Conservation (phyloP, 2,329 filamentous ascomycete species). For the Fusarium decemcellulare region DNA sequence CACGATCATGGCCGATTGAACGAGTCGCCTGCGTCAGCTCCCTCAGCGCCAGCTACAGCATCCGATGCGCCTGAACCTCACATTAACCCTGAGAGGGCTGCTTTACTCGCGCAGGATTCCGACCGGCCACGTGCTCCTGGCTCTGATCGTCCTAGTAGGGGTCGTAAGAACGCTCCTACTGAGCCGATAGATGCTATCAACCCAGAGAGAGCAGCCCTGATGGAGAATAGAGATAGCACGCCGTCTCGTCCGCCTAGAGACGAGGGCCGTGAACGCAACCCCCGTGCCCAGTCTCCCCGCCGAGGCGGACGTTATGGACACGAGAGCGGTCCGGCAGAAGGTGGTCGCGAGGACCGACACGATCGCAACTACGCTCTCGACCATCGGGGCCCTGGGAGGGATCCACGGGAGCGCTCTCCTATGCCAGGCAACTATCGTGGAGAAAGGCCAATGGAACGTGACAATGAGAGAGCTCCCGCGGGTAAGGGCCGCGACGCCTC, state of each 20-base stretch:
- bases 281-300: slow-evolving; percentile 65
- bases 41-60: slow-evolving; percentile 45
- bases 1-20: slow-evolving; percentile 49
- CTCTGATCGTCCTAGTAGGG: slow-evolving; percentile 47
- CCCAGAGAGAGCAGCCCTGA: slow-evolving; percentile 62
- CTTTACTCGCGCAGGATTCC: slow-evolving; percentile 59
- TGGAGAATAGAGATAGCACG: slow-evolving; percentile 56
- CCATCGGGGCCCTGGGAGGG: slow-evolving; percentile 48
- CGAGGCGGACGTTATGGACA: slow-evolving; percentile 51
- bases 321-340: slow-evolving; percentile 52
- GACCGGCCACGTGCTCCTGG: slow-evolving; percentile 48
- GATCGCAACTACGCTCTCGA: slow-evolving; percentile 58
- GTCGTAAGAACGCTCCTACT: slow-evolving; percentile 47
- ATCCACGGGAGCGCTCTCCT: slow-evolving; percentile 52
- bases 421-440: slow-evolving; percentile 47
- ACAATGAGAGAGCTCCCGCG: slow-evolving; percentile 47
- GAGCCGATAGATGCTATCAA: slow-evolving; percentile 59
- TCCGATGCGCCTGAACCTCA: slow-evolving; percentile 57
- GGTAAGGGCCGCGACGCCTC: slow-evolving; percentile 59
- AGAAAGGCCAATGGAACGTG: slow-evolving; percentile 58
- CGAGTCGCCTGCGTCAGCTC: slow-evolving; percentile 46
- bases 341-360: slow-evolving; percentile 62
- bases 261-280: slow-evolving; percentile 59
- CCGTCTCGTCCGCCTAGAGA: slow-evolving; percentile 59
- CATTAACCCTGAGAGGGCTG: slow-evolving; percentile 70